Conservation (phyloP, 176 grass and related monocot species). For the Oryza coarctata region DNA sequence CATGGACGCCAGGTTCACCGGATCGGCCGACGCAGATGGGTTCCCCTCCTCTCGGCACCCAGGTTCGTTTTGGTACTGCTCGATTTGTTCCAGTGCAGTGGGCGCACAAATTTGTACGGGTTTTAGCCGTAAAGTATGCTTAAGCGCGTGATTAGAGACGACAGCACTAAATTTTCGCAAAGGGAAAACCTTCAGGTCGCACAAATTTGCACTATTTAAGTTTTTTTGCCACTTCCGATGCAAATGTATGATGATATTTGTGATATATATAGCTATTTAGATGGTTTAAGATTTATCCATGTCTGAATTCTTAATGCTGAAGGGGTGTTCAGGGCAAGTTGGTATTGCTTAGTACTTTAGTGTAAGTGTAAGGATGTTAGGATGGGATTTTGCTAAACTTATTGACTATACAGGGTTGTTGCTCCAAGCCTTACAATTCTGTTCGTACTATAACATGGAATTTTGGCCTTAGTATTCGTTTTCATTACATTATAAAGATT, state of each 20-base stretch:
- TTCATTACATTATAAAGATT: background rate
- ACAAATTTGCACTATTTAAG: background rate
- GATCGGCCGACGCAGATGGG: slow-evolving; percentile 41
- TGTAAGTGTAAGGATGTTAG: background rate
- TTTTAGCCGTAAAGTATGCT: background rate
- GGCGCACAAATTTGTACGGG: background rate
- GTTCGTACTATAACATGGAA: background rate
- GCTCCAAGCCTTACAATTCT: background rate
- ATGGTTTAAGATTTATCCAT: slow-evolving; percentile 7
- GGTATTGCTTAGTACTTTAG: background rate
- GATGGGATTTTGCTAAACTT: background rate
- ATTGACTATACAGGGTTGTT: background rate
- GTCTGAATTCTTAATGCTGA: background rate
- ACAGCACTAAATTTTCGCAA: background rate
- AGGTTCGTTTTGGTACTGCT: slow-evolving; percentile 33
- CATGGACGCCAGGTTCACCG: slow-evolving; percentile 61
- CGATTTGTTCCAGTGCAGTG: background rate
- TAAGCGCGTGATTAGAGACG: background rate
- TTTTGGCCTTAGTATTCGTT: background rate
- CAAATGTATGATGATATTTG: background rate
- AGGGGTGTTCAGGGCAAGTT: background rate
- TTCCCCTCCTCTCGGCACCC: slow-evolving; percentile 17
- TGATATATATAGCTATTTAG: background rate
- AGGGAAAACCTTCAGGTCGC: background rate
- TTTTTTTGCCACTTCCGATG: background rate